These are phyloP conservation scores for Phylloporus sp. DNA, from an alignment of 1,284 basidiomycete species.

Conservation along the genomic window DNA sequence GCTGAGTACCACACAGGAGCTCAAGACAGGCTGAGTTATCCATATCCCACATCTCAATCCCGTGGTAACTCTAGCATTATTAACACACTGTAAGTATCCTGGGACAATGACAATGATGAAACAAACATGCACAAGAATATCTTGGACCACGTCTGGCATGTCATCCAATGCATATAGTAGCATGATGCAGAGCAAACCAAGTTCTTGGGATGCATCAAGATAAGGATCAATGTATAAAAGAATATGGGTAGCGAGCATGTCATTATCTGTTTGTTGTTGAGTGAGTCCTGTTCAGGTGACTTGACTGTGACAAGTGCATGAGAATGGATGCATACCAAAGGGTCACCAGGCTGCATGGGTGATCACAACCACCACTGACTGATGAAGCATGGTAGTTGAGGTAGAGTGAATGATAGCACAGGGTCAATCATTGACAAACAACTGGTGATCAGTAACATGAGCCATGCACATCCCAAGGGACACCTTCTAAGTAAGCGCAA, in stretches of 20 bases:
- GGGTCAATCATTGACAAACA: background rate
- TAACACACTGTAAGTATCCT: no score
- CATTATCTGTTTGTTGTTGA: slow-evolving; percentile 10
- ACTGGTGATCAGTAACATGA: slow-evolving; percentile 9
- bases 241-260: slow-evolving; percentile 10
- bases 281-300: background rate
- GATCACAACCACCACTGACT: slow-evolving; percentile 14
- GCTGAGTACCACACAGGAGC: slow-evolving; percentile 78
- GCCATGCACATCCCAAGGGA: background rate
- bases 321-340: slow-evolving; percentile 23
- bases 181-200: no score
- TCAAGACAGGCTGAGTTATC: slow-evolving; percentile 86
- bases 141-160: no score
- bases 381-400: background rate
- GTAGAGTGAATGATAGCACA: slow-evolving; percentile 7
- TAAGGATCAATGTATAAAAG: slow-evolving; percentile 15
- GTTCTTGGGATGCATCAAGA: no score
- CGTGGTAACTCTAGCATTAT: no score
- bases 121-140: no score
- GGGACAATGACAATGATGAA: no score
- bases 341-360: background rate
- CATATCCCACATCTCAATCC: no score
- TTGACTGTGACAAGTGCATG: no score
- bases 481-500: background rate
- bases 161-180: no score